Percentiles rank a stretch among this genome's conserved stretches.
Evolutionary conservation across 371 early-diverging fungal species (phyloP).

Genomic region (Mortierella sp.): DNA sequence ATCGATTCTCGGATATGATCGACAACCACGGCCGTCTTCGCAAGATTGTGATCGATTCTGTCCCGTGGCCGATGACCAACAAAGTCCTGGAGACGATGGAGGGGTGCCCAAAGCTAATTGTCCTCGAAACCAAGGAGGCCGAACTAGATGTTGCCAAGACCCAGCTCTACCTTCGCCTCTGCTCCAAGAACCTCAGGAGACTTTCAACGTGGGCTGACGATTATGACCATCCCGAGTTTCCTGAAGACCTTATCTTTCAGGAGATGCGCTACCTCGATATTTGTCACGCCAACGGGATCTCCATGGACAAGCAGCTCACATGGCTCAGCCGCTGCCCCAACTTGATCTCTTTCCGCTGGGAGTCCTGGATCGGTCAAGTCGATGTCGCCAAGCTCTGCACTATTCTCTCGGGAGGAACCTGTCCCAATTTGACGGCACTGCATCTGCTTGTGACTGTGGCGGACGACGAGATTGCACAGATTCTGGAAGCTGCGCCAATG

Average conservation of each 20-base stretch:
- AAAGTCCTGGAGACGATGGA: neutral
- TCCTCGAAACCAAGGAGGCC: slow-evolving; percentile 15
- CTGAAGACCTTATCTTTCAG: slow-evolving; percentile 17
- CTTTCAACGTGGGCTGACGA: slow-evolving; percentile 5
- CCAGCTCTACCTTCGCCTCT: slow-evolving; percentile 10
- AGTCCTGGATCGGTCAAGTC: neutral
- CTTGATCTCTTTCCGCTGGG: slow-evolving; percentile 34
- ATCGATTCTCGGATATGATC: slow-evolving; percentile 26
- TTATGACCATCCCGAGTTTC: neutral
- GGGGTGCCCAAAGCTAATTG: slow-evolving; percentile 22
- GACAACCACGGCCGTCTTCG: slow-evolving; percentile 18
- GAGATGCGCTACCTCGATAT: slow-evolving; percentile 30
- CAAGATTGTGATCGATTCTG: slow-evolving; percentile 8
- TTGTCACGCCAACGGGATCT: neutral
- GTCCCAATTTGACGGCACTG: slow-evolving; percentile 22
- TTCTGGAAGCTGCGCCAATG: slow-evolving; percentile 25
- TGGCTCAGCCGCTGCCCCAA: slow-evolving; percentile 46
- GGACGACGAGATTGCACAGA: slow-evolving; percentile 20
- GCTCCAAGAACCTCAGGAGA: slow-evolving; percentile 13
- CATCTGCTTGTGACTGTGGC: slow-evolving; percentile 12
- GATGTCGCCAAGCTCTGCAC: neutral
- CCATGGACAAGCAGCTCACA: slow-evolving; percentile 10
- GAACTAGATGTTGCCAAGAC: neutral
- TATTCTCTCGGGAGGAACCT: slow-evolving; percentile 12
- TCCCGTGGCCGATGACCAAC: neutral